A percentile compares a stretch with the other conserved stretches of the same genome.
These are phyloP conservation scores for Trichoderma atrobrunneum DNA, from an alignment of 2,329 filamentous ascomycete species.

Conservation along the genomic window DNA sequence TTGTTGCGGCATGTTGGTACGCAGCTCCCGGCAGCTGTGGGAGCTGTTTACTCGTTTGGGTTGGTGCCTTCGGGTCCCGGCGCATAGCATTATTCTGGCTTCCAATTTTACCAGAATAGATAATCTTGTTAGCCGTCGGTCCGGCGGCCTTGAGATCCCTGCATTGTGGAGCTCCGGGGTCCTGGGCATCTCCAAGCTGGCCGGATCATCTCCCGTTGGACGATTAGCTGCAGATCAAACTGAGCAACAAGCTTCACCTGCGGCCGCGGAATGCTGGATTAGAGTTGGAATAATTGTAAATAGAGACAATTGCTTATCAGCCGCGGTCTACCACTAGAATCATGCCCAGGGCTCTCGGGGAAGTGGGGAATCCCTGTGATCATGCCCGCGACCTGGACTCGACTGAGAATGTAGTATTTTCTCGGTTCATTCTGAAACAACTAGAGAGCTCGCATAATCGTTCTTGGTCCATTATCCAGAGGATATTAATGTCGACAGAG, in stretches of 20 bases:
- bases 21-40: background rate
- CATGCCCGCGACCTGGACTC: background rate
- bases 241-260: background rate
- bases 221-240: constrained; percentile 11
- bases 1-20: background rate
- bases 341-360: background rate
- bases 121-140: constrained; percentile 3
- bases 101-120: background rate
- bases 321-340: background rate
- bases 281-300: background rate
- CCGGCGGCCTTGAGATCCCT: background rate
- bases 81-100: background rate
- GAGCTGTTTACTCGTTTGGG: background rate
- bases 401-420: background rate
- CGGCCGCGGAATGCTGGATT: background rate
- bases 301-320: background rate
- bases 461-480: background rate
- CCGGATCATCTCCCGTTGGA: constrained; percentile 8
- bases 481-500: background rate
- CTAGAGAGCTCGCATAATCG: background rate
- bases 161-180: constrained; percentile 6
- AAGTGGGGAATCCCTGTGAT: background rate
- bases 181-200: constrained; percentile 6
- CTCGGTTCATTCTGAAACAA: background rate
- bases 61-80: background rate